Base-by-base conservation (phyloP, 2,329 filamentous ascomycete genomes). In the Claviceps monticola region DNA sequence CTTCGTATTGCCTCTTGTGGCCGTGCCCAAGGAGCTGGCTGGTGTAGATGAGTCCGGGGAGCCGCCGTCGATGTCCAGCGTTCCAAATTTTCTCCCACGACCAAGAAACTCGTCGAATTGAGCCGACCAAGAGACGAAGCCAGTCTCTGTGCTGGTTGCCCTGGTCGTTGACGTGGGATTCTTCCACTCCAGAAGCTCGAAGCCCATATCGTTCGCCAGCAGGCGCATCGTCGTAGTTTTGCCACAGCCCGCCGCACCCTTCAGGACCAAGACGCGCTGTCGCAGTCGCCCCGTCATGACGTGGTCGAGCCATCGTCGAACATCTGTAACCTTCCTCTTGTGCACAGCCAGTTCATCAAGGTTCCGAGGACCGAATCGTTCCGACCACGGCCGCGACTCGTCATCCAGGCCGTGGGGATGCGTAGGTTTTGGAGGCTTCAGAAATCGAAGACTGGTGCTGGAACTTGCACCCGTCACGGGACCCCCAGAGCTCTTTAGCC, bases 31-130 rank as follows among this genome's bases (percentile, higher is more conserved):
- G 9, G 60, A 56, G 29, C 50, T 60, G 51, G 43, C 55, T 4
- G 61, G 55, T 2, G 58, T 51, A 60, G 64, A 58, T 2, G 23
- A 34, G 60, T 58, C 62, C 62, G 62, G 21, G 43, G 58, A 54
- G 11, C 52, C 56, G 13, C 14, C 13, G 43, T 69, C 66, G 43
- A 63, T 65, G 53, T 84, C 76, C 45, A 95, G 74, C 51, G 83
- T 84, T 16, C 83, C 80, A 66, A 93, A 95, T 56, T 83, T 86
- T 52, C 88, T 84, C 51, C 88, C 84, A 52, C 89, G 79, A 11
- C 81, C 83, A 54, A 98, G 73, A 59, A 97, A 98, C 55, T 97
- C 91, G 58, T 95, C 88, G 61, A 98, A 98, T 58, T 94, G 86
- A 6, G 81, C 75, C 5, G 87, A 81, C 34, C 83, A 76, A 1